phyloP scores from a whole-genome alignment of 805 yeast genomes.

The Pichia eremophila region DNA sequence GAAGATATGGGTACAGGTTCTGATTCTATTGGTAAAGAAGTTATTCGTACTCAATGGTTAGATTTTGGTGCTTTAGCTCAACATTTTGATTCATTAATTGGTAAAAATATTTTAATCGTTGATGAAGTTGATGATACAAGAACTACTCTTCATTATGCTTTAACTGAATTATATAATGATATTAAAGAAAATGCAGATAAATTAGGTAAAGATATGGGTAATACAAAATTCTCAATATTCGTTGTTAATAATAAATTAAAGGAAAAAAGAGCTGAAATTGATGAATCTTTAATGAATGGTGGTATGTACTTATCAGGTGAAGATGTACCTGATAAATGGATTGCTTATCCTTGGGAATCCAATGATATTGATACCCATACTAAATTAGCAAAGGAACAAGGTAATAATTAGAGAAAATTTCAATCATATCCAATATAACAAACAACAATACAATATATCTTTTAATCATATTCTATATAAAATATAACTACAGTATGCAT shows the following conservation, averaged over 20 bases:
- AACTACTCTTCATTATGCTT: slow-evolving; percentile 80
- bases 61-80: slow-evolving; percentile 65
- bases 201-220: slow-evolving; percentile 48
- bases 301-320: slow-evolving; percentile 67
- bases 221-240: slow-evolving; percentile 63
- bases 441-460: no score
- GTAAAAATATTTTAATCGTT: slow-evolving; percentile 71
- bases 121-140: slow-evolving; percentile 92
- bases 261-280: slow-evolving; percentile 69
- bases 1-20: slow-evolving; percentile 43
- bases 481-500: no score
- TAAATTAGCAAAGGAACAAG: slow-evolving; percentile 53
- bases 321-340: slow-evolving; percentile 72
- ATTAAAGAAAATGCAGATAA: slow-evolving; percentile 50
- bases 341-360: slow-evolving; percentile 90
- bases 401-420: slow-evolving; percentile 32
- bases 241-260: slow-evolving; percentile 80
- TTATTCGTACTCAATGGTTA: slow-evolving; percentile 82
- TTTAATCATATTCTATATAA: no score
- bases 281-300: slow-evolving; percentile 48
- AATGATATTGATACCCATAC: slow-evolving; percentile 73
- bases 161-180: slow-evolving; percentile 62
- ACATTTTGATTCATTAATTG: slow-evolving; percentile 68
- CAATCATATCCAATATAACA: no score
- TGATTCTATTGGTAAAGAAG: slow-evolving; percentile 66